Percentiles rank a stretch among this genome's conserved stretches.
phyloP scores from a whole-genome alignment of 1,284 basidiomycete genomes.

The Dichomitus squalens region DNA sequence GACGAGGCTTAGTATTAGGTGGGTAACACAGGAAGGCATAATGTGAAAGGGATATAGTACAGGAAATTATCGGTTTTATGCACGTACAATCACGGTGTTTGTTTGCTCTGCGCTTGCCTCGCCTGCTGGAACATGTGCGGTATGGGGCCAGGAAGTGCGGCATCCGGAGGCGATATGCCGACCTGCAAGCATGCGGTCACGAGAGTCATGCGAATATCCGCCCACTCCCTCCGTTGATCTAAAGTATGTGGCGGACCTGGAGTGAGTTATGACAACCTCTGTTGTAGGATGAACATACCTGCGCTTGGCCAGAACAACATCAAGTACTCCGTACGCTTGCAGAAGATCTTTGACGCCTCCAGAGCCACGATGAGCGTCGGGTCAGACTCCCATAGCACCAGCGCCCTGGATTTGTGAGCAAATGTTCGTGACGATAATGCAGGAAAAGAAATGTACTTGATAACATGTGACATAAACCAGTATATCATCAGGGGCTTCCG shows the following conservation, averaged over 20 bases:
- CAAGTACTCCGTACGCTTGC: constrained; percentile 64
- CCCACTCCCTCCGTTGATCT: constrained; percentile 21
- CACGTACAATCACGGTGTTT: background rate
- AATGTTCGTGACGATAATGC: background rate
- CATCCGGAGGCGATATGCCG: constrained; percentile 14
- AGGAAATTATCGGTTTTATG: background rate
- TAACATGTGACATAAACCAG: constrained; percentile 77
- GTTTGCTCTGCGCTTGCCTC: background rate
- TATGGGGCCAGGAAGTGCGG: constrained; percentile 7
- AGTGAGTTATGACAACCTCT: background rate
- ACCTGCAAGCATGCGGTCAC: constrained; percentile 19
- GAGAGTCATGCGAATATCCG: constrained; percentile 15
- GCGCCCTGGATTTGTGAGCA: constrained; percentile 40
- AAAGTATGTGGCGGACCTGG: too few species aligned
- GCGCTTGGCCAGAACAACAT: constrained; percentile 66
- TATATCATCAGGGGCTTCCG: constrained; percentile 60
- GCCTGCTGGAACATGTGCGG: background rate
- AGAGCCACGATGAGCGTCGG: constrained; percentile 60
- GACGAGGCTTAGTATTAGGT: background rate
- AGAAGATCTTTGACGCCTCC: constrained; percentile 61
- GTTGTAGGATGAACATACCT: constrained; percentile 39
- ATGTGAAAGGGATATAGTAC: background rate
- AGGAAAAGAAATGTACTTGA: constrained; percentile 43
- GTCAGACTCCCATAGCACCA: constrained; percentile 65
- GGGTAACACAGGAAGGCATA: background rate